Evolutionary conservation across 257 asterid genomes (phyloP).

Genomic region (Solanum corneliomulleri): DNA sequence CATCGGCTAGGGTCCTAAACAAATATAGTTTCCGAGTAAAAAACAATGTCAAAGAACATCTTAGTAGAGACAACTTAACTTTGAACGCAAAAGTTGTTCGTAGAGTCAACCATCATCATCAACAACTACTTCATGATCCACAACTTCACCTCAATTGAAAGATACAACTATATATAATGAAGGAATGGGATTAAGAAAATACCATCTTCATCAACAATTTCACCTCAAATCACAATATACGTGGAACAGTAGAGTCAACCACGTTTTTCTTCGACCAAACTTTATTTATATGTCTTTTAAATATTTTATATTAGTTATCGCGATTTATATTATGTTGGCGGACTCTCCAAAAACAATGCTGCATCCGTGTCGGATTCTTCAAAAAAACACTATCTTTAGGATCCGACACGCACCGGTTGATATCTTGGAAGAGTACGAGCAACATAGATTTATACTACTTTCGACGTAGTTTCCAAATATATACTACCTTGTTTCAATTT

Average conservation of each 20-base stretch:
- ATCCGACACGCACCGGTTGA: too few relatives aligned
- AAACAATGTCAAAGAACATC: background rate
- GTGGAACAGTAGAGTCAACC: background rate
- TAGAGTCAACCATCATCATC: background rate
- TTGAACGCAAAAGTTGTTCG: background rate
- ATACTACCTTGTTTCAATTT: background rate
- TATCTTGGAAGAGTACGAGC: too few relatives aligned
- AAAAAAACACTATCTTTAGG: too few relatives aligned
- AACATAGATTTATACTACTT: background rate
- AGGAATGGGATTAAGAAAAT: background rate
- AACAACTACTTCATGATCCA: background rate
- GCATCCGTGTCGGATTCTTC: too few relatives aligned
- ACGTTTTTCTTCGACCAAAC: background rate
- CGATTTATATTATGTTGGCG: background rate
- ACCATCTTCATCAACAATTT: background rate
- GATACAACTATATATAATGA: background rate
- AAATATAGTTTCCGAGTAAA: background rate
- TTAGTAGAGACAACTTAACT: background rate
- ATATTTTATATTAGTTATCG: background rate
- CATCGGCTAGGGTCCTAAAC: constrained; percentile 12
- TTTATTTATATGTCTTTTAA: background rate
- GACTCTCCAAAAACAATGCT: too few relatives aligned
- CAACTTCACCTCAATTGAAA: background rate
- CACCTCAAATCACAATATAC: background rate
- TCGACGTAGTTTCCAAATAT: background rate